Base-by-base conservation (phyloP, 441 rosid genomes). In the Arabidopsis hybrid region DNA sequence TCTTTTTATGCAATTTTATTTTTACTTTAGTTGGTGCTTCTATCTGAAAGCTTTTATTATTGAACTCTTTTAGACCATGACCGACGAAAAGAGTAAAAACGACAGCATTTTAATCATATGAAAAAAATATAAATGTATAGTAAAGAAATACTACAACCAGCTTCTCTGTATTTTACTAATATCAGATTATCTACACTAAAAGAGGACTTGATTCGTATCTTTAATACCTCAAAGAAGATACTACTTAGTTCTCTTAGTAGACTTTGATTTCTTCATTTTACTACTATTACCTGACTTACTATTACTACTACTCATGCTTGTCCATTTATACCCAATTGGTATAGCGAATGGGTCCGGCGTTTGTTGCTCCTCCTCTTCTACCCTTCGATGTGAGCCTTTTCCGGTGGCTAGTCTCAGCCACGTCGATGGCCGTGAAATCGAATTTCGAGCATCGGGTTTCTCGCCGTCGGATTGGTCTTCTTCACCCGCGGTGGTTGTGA, bases 271-370 rank as follows among this genome's bases (percentile, higher is more conserved):
- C 72, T 73, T 78, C 67, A 78, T 63, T 72, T 73, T 91, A 50
- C 61, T 65, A 61, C 38, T 39, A 61, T 39, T 51, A 66, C 74
- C 76, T 0, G 92, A 78, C 80, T 87, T 91, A 7, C 81, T 89
- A 49, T 43, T 61, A 13, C 76, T 86, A 56, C 79, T 87, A 46
- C 14, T 73, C 78, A 82, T 81, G 60, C 82, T 86, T 8, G 86
- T 82, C 97, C 96, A 92, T 9, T 80, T 79, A 69, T 95, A 95
- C 63, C 90, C 99, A 74, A 70, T 69, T 4, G 99, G 98, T 67
- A 95, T 95, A 32, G 81, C 92, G 59, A 95, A 95, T 6, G 97
- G 95, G 57, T 95, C 98, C 0, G 68, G 32, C 10, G 68, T 79
- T 68, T 75, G 80, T 31, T 73, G 55, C 50, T 78, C 74, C 29